Evolutionary conservation across 164 flowering plant genomes (phyloP), one percentile per base, ranked within the genome.

Genomic region (Saururus chinensis): DNA sequence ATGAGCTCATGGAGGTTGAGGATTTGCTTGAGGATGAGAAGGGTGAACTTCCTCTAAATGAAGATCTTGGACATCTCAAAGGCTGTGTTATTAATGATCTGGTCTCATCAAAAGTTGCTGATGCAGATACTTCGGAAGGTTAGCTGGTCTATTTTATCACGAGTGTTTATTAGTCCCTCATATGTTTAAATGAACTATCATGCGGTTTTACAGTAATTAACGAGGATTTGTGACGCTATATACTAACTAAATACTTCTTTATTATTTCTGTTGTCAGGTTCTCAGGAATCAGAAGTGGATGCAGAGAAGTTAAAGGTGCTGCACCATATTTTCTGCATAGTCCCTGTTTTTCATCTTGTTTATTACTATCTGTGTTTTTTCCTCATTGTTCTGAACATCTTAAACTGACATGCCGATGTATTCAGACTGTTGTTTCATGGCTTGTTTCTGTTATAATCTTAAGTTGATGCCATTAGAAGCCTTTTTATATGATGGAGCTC

Each of bases 1-100:
- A 92, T 68, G 98, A 89, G 74, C 71, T 92, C 66, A 80, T 85
- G 84, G 87, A 79, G 76, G 90, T 87, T 66, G 87, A 84, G 62
- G 84, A 83, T 59, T 71, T 88, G 66, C 82, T 88, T 66, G 83
- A 74, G 61, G 79, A 76, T 63, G 85, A 75, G 13, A 84, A 76
- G 60, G 61, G 25, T 42, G 79, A 77, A 65, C 64, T 64, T 49
- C 69, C 54, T 69, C 63, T 63, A 56, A 67, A 74, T 71, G 56
- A 67, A 12, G 81, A 80, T 25, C 66, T 20, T 72, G 62, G 42
- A 73, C 72, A 30, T 68, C 63, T 59, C 49, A 61, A 64, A 57
- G 79, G 61, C 53, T 40, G 68, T 65, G 68, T 51, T 26, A 59
- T 66, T 14, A 70, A 40, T 62, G 76, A 70, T 26, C 75, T 51